Conservation (phyloP, 306 rosid species). For the Quercus berberidifolia region DNA sequence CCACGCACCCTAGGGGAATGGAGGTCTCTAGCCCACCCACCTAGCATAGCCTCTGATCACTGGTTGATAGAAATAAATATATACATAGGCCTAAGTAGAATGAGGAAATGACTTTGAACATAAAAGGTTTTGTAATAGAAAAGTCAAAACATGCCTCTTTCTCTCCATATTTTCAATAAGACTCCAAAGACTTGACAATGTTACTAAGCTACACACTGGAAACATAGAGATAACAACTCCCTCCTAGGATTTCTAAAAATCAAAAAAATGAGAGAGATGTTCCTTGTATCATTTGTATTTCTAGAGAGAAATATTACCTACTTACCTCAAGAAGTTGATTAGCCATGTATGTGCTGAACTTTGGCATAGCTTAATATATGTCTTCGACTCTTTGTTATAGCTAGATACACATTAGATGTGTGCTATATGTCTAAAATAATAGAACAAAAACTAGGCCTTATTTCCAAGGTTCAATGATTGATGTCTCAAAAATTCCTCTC, state of each 20-base stretch:
- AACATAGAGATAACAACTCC: not conserved
- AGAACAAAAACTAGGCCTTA: too few species aligned
- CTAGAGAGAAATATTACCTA: not conserved
- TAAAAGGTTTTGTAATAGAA: not conserved
- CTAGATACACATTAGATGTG: not conserved
- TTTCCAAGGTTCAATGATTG: too few species aligned
- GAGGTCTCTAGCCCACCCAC: not conserved
- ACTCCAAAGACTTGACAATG: not conserved
- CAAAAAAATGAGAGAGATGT: not conserved
- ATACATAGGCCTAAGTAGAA: not conserved
- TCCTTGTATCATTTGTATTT: not conserved
- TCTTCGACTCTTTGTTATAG: not conserved
- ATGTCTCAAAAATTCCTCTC: too few species aligned
- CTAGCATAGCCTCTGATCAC: not conserved
- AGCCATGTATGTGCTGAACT: not conserved
- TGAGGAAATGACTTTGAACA: not conserved
- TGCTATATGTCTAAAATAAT: not conserved
- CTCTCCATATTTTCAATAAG: not conserved
- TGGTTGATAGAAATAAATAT: not conserved
- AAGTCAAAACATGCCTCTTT: not conserved
- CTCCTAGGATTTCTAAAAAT: not conserved
- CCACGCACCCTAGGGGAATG: too few species aligned
- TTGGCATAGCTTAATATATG: not conserved
- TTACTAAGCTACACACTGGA: not conserved
- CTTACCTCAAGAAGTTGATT: not conserved